These are phyloP conservation scores for Gossypium davidsonii DNA, from an alignment of 441 rosid genomes.

Conservation along the genomic window DNA sequence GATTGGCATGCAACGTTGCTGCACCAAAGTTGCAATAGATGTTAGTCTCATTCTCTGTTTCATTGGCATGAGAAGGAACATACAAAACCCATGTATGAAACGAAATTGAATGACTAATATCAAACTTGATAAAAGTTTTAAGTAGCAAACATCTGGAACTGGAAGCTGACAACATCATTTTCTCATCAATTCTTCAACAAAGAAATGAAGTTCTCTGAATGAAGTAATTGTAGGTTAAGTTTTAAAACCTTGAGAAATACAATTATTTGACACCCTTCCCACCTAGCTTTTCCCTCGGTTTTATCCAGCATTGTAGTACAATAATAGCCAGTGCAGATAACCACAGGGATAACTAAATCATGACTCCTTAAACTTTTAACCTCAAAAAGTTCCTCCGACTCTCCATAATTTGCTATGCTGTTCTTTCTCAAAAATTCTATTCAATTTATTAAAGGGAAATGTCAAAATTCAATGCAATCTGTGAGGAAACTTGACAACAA, in stretches of 20 bases:
- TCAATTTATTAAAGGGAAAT: not conserved
- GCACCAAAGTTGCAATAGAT: slow-evolving; percentile 21
- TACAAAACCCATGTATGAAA: not conserved
- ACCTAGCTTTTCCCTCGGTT: not conserved
- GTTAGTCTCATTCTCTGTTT: slow-evolving; percentile 5
- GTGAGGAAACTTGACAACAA: not conserved
- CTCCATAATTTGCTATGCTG: not conserved
- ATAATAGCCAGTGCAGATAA: not conserved
- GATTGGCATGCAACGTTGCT: slow-evolving; percentile 51
- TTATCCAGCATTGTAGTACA: not conserved
- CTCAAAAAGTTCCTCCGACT: not conserved
- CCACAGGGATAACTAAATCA: not conserved
- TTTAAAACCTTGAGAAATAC: not conserved
- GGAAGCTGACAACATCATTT: not conserved
- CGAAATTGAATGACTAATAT: not conserved
- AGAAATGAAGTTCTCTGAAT: not conserved
- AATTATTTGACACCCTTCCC: not conserved
- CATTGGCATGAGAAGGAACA: not conserved
- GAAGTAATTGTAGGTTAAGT: not conserved
- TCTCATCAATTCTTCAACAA: not conserved
- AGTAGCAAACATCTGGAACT: not conserved
- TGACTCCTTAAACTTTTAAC: not conserved
- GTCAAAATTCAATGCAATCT: not conserved
- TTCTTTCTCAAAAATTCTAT: not conserved
- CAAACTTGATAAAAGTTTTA: slow-evolving; percentile 20